These are phyloP conservation scores for Barnettozyma sucrosica DNA, from an alignment of 805 yeast species.

Conservation along the genomic window DNA sequence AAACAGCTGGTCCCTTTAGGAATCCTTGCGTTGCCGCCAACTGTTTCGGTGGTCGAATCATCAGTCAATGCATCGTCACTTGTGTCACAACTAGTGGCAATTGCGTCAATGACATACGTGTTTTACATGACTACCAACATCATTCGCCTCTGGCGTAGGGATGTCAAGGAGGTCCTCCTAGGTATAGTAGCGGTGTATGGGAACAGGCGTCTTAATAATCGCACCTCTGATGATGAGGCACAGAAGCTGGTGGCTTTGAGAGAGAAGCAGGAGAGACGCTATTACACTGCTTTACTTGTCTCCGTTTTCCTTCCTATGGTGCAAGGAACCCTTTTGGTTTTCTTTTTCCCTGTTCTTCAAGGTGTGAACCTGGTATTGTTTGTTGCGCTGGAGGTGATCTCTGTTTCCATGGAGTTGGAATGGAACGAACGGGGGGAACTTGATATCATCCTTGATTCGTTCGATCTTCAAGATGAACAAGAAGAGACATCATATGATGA, in stretches of 20 bases:
- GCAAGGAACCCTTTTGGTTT: background rate
- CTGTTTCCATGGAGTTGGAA: background rate
- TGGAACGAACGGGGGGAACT: background rate
- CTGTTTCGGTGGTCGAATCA: background rate
- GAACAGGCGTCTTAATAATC: background rate
- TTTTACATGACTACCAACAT: background rate
- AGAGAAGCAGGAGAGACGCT: background rate
- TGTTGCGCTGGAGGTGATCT: background rate
- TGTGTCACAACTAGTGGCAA: background rate
- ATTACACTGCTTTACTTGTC: background rate
- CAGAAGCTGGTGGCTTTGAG: background rate
- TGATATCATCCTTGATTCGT: background rate
- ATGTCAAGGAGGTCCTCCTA: background rate
- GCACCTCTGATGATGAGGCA: background rate
- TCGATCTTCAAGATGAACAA: background rate
- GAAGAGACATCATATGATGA: background rate
- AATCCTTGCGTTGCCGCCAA: slow-evolving; percentile 1
- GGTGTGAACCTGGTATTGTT: background rate
- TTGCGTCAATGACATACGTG: background rate
- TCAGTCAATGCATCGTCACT: background rate
- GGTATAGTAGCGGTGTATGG: background rate
- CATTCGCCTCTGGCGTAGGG: background rate
- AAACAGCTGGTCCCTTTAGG: slow-evolving; percentile 1
- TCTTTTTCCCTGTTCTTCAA: background rate
- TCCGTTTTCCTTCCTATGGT: background rate